These are phyloP conservation scores for Cinnamomum micranthum DNA, from an alignment of 164 flowering plant genomes.

Conservation along the genomic window DNA sequence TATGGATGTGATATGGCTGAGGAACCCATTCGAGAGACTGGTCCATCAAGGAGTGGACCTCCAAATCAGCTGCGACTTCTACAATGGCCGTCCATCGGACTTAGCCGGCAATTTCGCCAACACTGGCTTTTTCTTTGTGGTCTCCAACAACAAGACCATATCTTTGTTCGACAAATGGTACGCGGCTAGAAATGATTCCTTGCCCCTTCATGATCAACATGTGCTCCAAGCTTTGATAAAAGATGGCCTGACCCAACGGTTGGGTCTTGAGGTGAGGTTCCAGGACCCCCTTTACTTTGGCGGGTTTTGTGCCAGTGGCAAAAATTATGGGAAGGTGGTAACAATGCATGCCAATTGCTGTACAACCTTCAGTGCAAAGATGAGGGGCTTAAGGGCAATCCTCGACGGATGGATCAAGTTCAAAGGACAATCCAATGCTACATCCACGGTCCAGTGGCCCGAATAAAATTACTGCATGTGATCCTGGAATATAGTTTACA, in stretches of 20 bases:
- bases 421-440: constrained; percentile 3
- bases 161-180: constrained; percentile 48
- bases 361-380: constrained; percentile 46
- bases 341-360: constrained; percentile 79
- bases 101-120: constrained; percentile 27
- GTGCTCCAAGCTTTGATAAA: constrained; percentile 35
- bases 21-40: constrained; percentile 46
- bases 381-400: constrained; percentile 34
- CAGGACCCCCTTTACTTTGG: constrained; percentile 47
- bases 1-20: constrained; percentile 62
- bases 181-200: constrained; percentile 36
- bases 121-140: constrained; percentile 52
- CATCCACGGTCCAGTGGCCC: constrained; percentile 15
- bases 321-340: constrained; percentile 31
- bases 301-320: constrained; percentile 57
- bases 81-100: constrained; percentile 34
- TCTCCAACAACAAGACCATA: constrained; percentile 28
- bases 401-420: constrained; percentile 45
- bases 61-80: constrained; percentile 49
- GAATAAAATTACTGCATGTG: constrained; percentile 7
- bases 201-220: constrained; percentile 62
- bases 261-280: constrained; percentile 27
- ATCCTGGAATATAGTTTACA: constrained; percentile 18
- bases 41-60: constrained; percentile 37
- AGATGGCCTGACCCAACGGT: constrained; percentile 14